Percentiles rank a stretch among this genome's conserved stretches.
These are phyloP conservation scores for Nothopassalora personata DNA, from an alignment of 2,329 filamentous ascomycete species.

Conservation along the genomic window DNA sequence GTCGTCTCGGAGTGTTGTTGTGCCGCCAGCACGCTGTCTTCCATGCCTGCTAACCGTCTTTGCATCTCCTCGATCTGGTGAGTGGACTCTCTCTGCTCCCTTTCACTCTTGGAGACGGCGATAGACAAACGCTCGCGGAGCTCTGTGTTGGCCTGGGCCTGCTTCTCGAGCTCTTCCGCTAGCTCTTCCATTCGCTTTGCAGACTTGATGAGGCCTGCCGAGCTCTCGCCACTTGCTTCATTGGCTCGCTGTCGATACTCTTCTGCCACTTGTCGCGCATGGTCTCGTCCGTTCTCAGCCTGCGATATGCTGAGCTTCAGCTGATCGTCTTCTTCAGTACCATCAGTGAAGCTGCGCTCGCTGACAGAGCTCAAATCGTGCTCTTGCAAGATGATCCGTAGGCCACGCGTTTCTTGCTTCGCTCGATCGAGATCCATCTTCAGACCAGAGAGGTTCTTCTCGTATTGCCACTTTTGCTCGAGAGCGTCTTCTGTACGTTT, in stretches of 20 bases:
- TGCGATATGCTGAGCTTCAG: conserved; percentile 64
- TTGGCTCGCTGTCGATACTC: conserved; percentile 61
- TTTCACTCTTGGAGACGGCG: conserved; percentile 77
- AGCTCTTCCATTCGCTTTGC: conserved; percentile 75
- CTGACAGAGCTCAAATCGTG: conserved; percentile 72
- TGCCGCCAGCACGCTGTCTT: conserved; percentile 75
- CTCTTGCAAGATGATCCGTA: conserved; percentile 71
- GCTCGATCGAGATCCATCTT: conserved; percentile 97
- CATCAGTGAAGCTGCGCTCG: conserved; percentile 30
- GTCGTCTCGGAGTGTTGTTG: conserved; percentile 84
- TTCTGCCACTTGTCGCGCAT: conserved; percentile 61
- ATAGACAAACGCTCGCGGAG: conserved; percentile 71
- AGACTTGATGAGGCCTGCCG: conserved; percentile 63
- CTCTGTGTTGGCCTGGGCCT: conserved; percentile 70
- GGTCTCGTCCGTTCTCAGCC: conserved; percentile 66
- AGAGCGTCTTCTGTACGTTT: conserved; percentile 87
- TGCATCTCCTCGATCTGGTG: conserved; percentile 80
- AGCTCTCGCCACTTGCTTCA: conserved; percentile 35
- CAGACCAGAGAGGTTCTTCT: conserved; percentile 79
- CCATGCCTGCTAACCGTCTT: conserved; percentile 69
- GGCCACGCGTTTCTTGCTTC: conserved; percentile 83
- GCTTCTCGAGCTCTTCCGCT: conserved; percentile 70
- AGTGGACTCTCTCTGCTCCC: conserved; percentile 73
- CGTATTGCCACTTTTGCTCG: conserved; percentile 92
- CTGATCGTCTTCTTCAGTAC: conserved; percentile 31